Evolutionary conservation across 345 rosid genomes (phyloP).

Genomic region (Murraya paniculata): DNA sequence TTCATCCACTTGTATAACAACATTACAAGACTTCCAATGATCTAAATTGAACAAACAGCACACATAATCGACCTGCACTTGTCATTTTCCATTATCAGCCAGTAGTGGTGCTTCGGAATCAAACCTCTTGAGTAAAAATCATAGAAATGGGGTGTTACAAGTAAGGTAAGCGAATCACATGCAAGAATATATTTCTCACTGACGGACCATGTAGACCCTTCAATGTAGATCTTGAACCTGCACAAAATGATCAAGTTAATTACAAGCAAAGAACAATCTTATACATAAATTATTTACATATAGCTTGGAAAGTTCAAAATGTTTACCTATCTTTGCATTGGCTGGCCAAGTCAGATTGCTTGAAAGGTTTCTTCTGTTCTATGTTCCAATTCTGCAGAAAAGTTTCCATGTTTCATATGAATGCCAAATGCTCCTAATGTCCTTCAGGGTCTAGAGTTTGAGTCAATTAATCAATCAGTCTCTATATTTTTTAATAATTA

Average conservation of each 20-base stretch:
- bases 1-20: not conserved
- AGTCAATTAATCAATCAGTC: too few relatives aligned
- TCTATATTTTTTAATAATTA: too few relatives aligned
- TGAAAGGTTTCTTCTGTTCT: constrained; percentile 69
- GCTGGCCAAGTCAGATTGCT: constrained; percentile 64
- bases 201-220: constrained; percentile 84
- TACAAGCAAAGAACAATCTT: not conserved
- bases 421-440: too few relatives aligned
- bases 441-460: too few relatives aligned
- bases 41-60: constrained; percentile 26
- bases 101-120: constrained; percentile 62
- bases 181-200: constrained; percentile 83
- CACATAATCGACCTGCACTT: constrained; percentile 69
- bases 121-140: constrained; percentile 72
- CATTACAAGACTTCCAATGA: not conserved
- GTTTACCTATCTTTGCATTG: constrained; percentile 74
- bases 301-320: not conserved
- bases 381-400: constrained; percentile 61
- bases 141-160: constrained; percentile 56
- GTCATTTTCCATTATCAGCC: constrained; percentile 60
- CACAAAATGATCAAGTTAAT: not conserved
- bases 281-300: not conserved
- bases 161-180: constrained; percentile 62
- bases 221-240: constrained; percentile 78
- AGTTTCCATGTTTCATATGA: not conserved